Base-by-base conservation (phyloP, 2,329 filamentous ascomycete species). In the Aspergillus latus region DNA sequence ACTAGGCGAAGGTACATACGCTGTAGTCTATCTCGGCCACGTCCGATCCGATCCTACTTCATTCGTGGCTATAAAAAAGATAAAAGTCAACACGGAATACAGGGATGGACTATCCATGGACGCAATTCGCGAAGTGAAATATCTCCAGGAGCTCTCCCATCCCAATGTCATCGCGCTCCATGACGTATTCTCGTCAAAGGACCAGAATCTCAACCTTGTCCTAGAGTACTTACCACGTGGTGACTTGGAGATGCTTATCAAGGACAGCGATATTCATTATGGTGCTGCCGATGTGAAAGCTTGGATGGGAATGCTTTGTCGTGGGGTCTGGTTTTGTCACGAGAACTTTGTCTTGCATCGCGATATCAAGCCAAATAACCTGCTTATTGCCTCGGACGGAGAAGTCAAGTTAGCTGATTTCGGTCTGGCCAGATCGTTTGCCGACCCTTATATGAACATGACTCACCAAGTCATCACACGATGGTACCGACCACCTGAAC, bases 291-390 rank as follows among this genome's bases (percentile, higher is more conserved):
- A 99, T 73, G 92, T 97, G 74, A 99, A 99, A 74, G 89, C 92
- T 13, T 99, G 94, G 94, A 96, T 97, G 88, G 90, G 89, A 61
- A 97, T 97, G 94, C 83, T 97, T n/a, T 84, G 84, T 29, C 87
- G 93, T 42, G 94, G 89, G 28, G 86, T 97, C 29, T 96, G 91
- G 88, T 99, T 96, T 80, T 97, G 94, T 74, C 94, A 99, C 74
- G 90, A 92, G 71, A 95, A 94, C 73, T 93, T 88, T 66, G 85
- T 99, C 15, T 82, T 99, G 30, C 94, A 99, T 76, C 90, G 94
- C 66, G 94, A 99, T 79, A 97, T 99, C 80, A 99, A 99, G 77
- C 93, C 93, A 47, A 97, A 97, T 83, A 99, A 99, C 78, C 78
- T 97, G 75, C 82, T 99, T 58, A 96, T 99, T 66, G 92, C 92